A percentile compares a stretch with the other conserved stretches of the same genome.
These are phyloP conservation scores for Castanea sativa DNA, from an alignment of 306 rosid genomes.

Conservation along the genomic window DNA sequence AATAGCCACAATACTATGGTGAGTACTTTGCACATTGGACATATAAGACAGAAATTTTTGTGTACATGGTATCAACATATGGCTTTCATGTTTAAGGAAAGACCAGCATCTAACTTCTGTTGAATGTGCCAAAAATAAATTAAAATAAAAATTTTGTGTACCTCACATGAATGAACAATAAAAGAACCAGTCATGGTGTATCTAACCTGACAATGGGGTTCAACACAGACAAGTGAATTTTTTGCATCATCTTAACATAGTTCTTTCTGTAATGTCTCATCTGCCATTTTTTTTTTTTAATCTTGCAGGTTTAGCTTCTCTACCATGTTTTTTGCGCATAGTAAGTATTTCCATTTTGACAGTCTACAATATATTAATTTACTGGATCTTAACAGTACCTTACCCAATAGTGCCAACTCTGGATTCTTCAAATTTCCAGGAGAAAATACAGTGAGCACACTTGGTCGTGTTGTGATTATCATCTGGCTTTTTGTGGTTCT, in stretches of 20 bases:
- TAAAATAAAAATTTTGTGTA: neutral
- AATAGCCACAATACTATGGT: constrained; percentile 45
- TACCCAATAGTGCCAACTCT: neutral
- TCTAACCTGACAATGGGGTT: too few species aligned
- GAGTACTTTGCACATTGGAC: neutral
- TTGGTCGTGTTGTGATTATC: constrained; percentile 38
- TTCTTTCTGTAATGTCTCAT: neutral
- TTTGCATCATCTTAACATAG: neutral
- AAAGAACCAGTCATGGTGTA: too few species aligned
- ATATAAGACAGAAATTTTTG: neutral
- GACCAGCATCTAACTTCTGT: neutral
- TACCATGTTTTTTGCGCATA: constrained; percentile 44
- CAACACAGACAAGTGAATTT: neutral
- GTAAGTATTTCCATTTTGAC: constrained; percentile 37
- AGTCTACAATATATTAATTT: neutral
- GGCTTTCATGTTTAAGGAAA: neutral
- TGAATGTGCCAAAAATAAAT: neutral
- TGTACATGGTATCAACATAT: neutral
- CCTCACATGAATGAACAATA: neutral
- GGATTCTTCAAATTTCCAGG: constrained; percentile 32
- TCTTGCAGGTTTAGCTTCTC: constrained; percentile 53
- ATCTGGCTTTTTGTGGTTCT: constrained; percentile 54
- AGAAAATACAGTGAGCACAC: constrained; percentile 43
- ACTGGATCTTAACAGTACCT: neutral
- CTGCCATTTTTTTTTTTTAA: neutral